These are phyloP conservation scores for Cytospora piceicola DNA, from an alignment of 2,329 filamentous ascomycete species.

Conservation along the genomic window DNA sequence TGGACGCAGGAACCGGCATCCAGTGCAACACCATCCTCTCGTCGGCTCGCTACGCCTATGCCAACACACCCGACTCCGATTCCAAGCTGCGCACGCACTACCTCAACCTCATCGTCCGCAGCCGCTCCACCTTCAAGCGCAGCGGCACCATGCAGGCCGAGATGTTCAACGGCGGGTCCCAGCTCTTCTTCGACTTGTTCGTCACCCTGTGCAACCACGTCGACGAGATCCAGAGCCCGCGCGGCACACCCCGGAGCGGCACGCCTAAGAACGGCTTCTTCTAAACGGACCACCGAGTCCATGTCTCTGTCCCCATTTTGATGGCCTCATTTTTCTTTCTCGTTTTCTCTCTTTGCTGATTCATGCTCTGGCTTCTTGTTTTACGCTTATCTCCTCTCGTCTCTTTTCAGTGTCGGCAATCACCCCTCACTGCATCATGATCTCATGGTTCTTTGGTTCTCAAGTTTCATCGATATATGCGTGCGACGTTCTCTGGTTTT, in stretches of 20 bases:
- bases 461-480: not conserved
- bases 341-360: not conserved
- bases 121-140: conserved; percentile 84
- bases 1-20: conserved; percentile 67
- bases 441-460: not conserved
- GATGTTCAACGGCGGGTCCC: conserved; percentile 82
- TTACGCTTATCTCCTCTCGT: conserved; percentile 14
- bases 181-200: conserved; percentile 91
- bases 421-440: conserved; percentile 14
- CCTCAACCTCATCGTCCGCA: conserved; percentile 87
- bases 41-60: conserved; percentile 85
- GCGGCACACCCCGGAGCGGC: conserved; percentile 50
- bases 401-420: conserved; percentile 11
- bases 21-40: conserved; percentile 82
- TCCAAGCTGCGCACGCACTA: conserved; percentile 92
- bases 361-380: not conserved
- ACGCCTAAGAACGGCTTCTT: conserved; percentile 32
- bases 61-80: conserved; percentile 85
- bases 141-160: conserved; percentile 95
- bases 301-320: not conserved
- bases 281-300: not conserved
- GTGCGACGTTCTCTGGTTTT: conserved; percentile 4
- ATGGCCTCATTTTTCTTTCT: not conserved
- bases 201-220: conserved; percentile 92
- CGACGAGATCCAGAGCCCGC: conserved; percentile 64